Evolutionary conservation across 2,329 filamentous ascomycete genomes (phyloP).

Genomic region (Thyridium curvatum): DNA sequence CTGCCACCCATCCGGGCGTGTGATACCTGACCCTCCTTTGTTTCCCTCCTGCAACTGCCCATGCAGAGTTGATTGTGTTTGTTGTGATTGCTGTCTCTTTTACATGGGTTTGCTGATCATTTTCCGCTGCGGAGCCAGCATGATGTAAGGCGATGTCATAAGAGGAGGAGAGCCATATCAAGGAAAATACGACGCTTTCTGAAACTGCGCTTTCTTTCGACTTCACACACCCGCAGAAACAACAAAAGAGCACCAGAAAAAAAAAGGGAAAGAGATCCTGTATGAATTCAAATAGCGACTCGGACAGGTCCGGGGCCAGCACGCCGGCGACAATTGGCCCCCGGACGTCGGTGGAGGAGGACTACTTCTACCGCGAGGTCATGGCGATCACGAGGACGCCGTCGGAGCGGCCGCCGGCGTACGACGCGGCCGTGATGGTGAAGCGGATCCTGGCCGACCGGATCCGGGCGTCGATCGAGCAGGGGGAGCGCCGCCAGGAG

Average conservation of each 20-base stretch:
- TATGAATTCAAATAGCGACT: slow-evolving; percentile 17
- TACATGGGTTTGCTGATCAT: no score
- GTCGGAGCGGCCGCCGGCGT: slow-evolving; percentile 40
- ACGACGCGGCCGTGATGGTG: slow-evolving; percentile 26
- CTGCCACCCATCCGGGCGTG: no score
- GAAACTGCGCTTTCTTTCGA: no score
- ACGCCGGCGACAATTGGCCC: slow-evolving; percentile 27
- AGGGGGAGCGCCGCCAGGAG: slow-evolving; percentile 21
- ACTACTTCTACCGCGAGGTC: slow-evolving; percentile 44
- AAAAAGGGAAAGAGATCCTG: no score
- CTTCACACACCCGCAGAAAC: no score
- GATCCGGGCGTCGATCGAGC: slow-evolving; percentile 8
- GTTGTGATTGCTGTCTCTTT: no score
- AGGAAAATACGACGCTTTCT: not conserved
- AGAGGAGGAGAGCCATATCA: not conserved
- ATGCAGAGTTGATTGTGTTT: no score
- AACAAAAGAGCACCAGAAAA: slow-evolving; percentile 5
- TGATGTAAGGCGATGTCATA: no score
- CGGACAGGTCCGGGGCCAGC: slow-evolving; percentile 16
- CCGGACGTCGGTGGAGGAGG: slow-evolving; percentile 49
- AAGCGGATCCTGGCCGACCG: slow-evolving; percentile 16
- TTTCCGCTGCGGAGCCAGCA: no score
- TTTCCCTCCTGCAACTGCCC: no score
- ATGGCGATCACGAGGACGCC: slow-evolving; percentile 38
- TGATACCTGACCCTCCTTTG: no score